Conservation (phyloP, 805 yeast genomes). For the Starmera amethionina region DNA sequence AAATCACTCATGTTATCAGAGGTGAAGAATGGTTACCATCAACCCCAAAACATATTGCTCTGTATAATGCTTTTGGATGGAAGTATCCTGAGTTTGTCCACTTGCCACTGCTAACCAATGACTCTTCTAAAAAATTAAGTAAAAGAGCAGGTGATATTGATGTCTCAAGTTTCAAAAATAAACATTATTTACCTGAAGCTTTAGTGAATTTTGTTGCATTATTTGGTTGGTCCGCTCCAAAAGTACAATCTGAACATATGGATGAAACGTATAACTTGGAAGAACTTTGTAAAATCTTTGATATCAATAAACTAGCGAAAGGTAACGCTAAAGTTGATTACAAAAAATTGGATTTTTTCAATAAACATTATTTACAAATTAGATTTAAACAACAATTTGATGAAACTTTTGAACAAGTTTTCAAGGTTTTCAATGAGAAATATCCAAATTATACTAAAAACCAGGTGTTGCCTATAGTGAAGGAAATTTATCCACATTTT, state of each 20-base stretch:
- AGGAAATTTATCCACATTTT: constrained; percentile 37
- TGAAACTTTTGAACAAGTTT: constrained; percentile 25
- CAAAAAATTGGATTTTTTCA: constrained; percentile 65
- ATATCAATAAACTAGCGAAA: constrained; percentile 67
- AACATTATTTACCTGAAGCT: constrained; percentile 80
- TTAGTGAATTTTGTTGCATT: constrained; percentile 77
- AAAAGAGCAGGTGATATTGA: constrained; percentile 81
- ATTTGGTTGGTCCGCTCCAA: constrained; percentile 90
- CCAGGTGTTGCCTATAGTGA: constrained; percentile 31
- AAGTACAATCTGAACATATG: constrained; percentile 36
- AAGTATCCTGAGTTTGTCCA: constrained; percentile 73
- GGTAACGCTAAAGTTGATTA: constrained; percentile 92
- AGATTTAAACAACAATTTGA: constrained; percentile 30
- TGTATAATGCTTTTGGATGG: constrained; percentile 86
- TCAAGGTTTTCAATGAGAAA: constrained; percentile 9
- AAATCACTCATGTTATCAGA: constrained; percentile 85
- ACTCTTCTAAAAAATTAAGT: constrained; percentile 66
- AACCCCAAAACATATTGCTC: constrained; percentile 86
- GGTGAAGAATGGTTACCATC: constrained; percentile 99
- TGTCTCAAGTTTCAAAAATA: constrained; percentile 43
- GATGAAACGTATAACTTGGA: constrained; percentile 43
- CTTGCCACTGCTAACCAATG: constrained; percentile 75
- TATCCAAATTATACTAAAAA: constrained; percentile 16
- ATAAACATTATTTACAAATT: constrained; percentile 52
- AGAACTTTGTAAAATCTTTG: constrained; percentile 47